These are phyloP conservation scores for Fusarium vanettenii DNA, from an alignment of 2,329 filamentous ascomycete species.

Conservation along the genomic window DNA sequence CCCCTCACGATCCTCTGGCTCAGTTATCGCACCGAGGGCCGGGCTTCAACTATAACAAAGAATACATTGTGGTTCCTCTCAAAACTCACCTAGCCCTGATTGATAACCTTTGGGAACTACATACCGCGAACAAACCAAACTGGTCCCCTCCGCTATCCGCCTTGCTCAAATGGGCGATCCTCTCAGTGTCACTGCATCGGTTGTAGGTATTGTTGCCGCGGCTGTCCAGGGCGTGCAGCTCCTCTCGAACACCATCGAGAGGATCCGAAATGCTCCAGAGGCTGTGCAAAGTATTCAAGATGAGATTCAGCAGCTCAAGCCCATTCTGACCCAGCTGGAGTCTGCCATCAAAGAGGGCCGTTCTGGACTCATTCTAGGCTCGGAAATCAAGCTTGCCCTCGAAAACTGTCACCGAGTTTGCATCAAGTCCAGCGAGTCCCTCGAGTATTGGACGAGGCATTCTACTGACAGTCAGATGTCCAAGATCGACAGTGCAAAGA, in stretches of 20 bases:
- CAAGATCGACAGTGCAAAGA: background rate
- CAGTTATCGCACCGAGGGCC: too few relatives aligned
- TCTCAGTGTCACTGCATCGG: background rate
- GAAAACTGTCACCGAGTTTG: background rate
- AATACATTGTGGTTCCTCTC: background rate
- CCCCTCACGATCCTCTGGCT: background rate
- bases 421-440: background rate
- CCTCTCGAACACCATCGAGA: background rate
- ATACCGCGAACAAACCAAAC: background rate
- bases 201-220: background rate
- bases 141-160: background rate
- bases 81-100: background rate
- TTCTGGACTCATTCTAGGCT: background rate
- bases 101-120: background rate
- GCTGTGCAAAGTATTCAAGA: background rate
- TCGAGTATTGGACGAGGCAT: background rate
- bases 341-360: background rate
- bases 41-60: too few relatives aligned
- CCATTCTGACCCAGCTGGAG: background rate
- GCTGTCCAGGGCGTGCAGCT: background rate
- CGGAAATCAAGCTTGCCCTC: background rate
- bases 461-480: background rate
- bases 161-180: background rate
- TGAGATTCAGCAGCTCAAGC: background rate
- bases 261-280: background rate